A percentile compares a stretch with the other conserved stretches of the same genome.
phyloP scores from a whole-genome alignment of 768 basidiomycete genomes.

The Termitomyces sp. region DNA sequence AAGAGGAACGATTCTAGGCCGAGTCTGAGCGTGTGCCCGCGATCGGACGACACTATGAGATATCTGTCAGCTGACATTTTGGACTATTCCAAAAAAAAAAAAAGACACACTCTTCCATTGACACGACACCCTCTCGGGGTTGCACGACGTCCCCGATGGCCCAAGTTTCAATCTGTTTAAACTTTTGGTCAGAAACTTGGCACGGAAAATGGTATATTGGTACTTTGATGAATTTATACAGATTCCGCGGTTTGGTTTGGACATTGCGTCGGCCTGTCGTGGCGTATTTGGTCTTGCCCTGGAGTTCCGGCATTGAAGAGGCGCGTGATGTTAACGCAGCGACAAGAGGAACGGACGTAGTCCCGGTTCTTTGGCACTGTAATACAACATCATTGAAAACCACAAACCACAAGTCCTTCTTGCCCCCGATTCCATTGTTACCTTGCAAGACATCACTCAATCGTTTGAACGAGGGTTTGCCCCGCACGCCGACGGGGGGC shows the following conservation, averaged over 20 bases:
- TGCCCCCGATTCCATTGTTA: constrained; percentile 51
- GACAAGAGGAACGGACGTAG: constrained; percentile 79
- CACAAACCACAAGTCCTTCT: constrained; percentile 92
- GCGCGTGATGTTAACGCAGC: constrained; percentile 64
- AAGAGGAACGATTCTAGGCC: constrained; percentile 66
- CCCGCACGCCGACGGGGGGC: constrained; percentile 53
- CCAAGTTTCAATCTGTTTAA: constrained; percentile 78
- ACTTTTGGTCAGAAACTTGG: background rate
- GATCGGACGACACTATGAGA: constrained; percentile 64
- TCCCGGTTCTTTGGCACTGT: constrained; percentile 86
- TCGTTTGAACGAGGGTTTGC: constrained; percentile 85
- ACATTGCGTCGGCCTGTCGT: constrained; percentile 74
- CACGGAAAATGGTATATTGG: background rate
- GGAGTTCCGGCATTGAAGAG: constrained; percentile 78
- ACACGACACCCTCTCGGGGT: constrained; percentile 75
- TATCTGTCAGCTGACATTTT: constrained; percentile 1
- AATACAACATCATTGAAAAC: constrained; percentile 95
- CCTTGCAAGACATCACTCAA: constrained; percentile 83
- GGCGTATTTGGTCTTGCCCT: constrained; percentile 82
- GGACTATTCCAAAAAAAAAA: background rate
- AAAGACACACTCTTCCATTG: constrained; percentile 83
- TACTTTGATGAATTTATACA: constrained; percentile 93
- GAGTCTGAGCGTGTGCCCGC: constrained; percentile 55
- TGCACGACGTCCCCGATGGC: constrained; percentile 74
- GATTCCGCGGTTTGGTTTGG: constrained; percentile 81